Evolutionary conservation across 176 grass and related monocot genomes (phyloP), one percentile per base, ranked within the genome.

Genomic region (Carex cristatella): DNA sequence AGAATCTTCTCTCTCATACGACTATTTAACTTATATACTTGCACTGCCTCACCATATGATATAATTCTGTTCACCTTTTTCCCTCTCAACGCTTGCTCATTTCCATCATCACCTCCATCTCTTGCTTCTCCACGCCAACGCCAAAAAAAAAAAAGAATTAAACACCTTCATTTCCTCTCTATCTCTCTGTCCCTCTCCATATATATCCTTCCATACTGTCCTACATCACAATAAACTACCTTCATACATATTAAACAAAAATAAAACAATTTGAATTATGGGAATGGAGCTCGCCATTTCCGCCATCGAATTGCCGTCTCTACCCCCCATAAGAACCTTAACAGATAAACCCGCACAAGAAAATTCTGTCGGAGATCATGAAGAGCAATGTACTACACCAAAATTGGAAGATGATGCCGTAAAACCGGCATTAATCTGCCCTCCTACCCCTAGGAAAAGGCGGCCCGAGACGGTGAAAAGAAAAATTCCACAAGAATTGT

Each of bases 11-110:
- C 87, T 89, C 64, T 84, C 84, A 61, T 72, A 84, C 86, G 79
- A 89, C 86, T 92, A 90, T 85, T 78, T 90, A 92, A 88, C 88
- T 65, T 86, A 82, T 82, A 83, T n/a, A 61, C 75, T 83, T 88
- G 85, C 86, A 70, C 77, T 81, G 63, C 84, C 58, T 89, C 80
- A 71, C 81, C 83, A 80, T 88, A 69, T 33, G 81, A 85, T 94
- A 97, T 97, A 92, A 97, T 94, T 89, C 89, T 90, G 86, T 83
- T 89, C 82, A 83, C 66, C 71, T 79, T 83, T 87, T 80, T 58
- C 85, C 76, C 84, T 70, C 62, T 84, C 89, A 86, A 81, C 83
- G 82, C 65, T 88, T 61, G 28, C 46, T 84, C 16, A 31, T 77
- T 31, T 64, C 68, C 88, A 85, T 87, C 93, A 89, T 92, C 89